Percentiles rank a stretch among this genome's conserved stretches.
phyloP scores from a whole-genome alignment of 352 stramenopile species.

The Pythium scleroteichum region DNA sequence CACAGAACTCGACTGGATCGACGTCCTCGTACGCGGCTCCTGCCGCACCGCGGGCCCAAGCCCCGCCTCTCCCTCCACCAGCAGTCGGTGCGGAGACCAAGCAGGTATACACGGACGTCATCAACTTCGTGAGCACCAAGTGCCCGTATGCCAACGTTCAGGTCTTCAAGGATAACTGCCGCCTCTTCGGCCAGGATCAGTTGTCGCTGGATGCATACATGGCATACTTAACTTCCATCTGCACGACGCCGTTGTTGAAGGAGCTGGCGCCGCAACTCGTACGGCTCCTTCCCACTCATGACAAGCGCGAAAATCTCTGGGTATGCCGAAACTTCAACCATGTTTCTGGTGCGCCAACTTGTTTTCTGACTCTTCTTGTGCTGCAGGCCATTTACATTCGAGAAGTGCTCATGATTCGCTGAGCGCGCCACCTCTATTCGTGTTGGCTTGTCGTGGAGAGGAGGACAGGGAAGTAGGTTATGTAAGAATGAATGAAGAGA shows the following conservation, averaged over 20 bases:
- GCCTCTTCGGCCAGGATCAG: conserved; percentile 82
- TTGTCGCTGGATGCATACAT: conserved; percentile 86
- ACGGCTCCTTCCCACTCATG: conserved; percentile 76
- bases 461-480: neutral
- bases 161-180: conserved; percentile 89
- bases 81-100: conserved; percentile 75
- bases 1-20: conserved; percentile 4
- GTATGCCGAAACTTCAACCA: conserved; percentile 38
- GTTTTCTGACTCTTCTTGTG: conserved; percentile 4
- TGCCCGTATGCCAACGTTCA: conserved; percentile 84
- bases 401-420: conserved; percentile 49
- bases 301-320: conserved; percentile 84
- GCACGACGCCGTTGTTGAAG: conserved; percentile 65
- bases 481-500: neutral
- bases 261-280: conserved; percentile 82
- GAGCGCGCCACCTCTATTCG: neutral
- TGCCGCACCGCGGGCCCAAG: conserved; percentile 38
- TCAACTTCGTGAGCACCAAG: conserved; percentile 71
- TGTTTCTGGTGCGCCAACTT: neutral
- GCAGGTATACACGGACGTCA: conserved; percentile 79
- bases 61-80: conserved; percentile 49
- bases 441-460: neutral
- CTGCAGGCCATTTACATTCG: conserved; percentile 46
- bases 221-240: conserved; percentile 82
- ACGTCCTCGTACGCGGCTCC: conserved; percentile 28